Base-by-base conservation (phyloP, 2,329 filamentous ascomycete genomes). In the Ophiocordyceps camponoti-saundersi region DNA sequence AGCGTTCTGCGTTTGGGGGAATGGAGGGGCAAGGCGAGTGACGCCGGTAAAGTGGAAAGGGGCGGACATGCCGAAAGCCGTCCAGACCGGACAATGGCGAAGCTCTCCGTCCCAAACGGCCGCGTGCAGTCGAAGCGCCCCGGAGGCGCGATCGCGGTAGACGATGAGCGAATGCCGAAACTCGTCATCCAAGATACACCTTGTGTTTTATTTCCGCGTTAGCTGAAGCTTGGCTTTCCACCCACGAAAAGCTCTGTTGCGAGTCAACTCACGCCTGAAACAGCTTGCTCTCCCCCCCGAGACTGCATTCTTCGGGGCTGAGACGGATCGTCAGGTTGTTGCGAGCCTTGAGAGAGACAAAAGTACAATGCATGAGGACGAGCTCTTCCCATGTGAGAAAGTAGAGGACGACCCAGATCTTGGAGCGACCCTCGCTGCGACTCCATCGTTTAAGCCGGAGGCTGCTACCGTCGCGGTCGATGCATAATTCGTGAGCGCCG, bases 361-460 rank as follows among this genome's bases (percentile, higher is more conserved):
- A 79, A 0, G 71, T 69, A 52, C 69, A 74, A 53, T 79, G 72
- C 51, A 79, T 73, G 1, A 80, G 64, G 2, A 77, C 71, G 60
- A 80, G 67, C 57, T 78, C 77, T 65, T 80, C 77, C 73, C 73
- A 80, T 1, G 73, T 78, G 48, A 71, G 59, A 50, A 80, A 80
- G 48, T 65, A 71, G 6, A 80, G 57, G 4, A 61, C 65, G 1
- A 72, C 71, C 77, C 77, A 80, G 1, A 65, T 54, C 52, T 71
- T 77, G 47, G 65, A 57, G 39, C 64, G 59, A 11, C 60, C 56
- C 41, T 67, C 65, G 0, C 57, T 57, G 0, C 54, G 51, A 53
- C 69, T 75, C 72, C 74, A 79, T 46, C 71, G 65, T 43, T 68
- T 68, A 42, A 80, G 63, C 30, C 68, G 61, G 11, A 80, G 59